A percentile compares a stretch with the other conserved stretches of the same genome.
Conservation (phyloP, 805 yeast genomes). For the Wickerhamiella bombiphila region DNA sequence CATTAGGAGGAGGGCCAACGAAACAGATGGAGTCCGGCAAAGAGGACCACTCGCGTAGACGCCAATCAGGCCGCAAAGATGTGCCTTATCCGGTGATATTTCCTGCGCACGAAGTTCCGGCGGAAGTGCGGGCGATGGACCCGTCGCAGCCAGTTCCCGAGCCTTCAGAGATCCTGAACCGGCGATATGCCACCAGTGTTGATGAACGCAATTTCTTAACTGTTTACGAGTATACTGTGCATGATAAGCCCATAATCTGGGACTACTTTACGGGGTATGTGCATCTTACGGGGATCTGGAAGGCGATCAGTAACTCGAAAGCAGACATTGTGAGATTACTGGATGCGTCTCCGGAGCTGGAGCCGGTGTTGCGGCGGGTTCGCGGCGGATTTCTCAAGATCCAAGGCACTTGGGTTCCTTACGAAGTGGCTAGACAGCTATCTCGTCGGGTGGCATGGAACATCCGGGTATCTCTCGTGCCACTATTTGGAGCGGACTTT, state of each 20-base stretch:
- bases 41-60: background rate
- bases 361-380: constrained; percentile 50
- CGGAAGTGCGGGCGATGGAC: constrained; percentile 5
- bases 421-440: constrained; percentile 45
- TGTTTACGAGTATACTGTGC: constrained; percentile 56
- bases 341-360: constrained; percentile 48
- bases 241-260: constrained; percentile 71
- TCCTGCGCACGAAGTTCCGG: constrained; percentile 19
- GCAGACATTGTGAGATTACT: constrained; percentile 64
- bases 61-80: constrained; percentile 30
- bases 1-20: too few relatives aligned
- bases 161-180: constrained; percentile 11
- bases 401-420: constrained; percentile 91
- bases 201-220: constrained; percentile 57
- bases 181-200: constrained; percentile 51
- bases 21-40: too few relatives aligned
- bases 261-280: constrained; percentile 74
- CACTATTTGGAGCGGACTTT: constrained; percentile 63
- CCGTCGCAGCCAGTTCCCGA: constrained; percentile 11
- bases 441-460: constrained; percentile 66
- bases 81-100: constrained; percentile 19
- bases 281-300: constrained; percentile 81
- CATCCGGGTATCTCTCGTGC: constrained; percentile 60
- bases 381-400: constrained; percentile 85
- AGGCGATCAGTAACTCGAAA: constrained; percentile 50